phyloP scores from a whole-genome alignment of 768 basidiomycete genomes.

The Mycena filopes region DNA sequence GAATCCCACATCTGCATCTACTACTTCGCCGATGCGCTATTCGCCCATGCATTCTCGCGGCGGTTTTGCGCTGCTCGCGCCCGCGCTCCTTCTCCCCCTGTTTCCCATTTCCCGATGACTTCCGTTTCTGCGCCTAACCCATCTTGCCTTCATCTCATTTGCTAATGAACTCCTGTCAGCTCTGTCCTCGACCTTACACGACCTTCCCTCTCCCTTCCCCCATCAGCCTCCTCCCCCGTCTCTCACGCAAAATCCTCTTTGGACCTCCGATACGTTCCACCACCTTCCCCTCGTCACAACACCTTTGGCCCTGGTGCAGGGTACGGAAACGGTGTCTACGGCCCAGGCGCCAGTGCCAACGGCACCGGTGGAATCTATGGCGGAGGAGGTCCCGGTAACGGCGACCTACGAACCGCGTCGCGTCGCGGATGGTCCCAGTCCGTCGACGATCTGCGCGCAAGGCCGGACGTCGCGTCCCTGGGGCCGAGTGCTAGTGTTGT shows the following conservation, averaged over 20 bases:
- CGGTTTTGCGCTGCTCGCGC: background rate
- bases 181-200: slow-evolving; percentile 33
- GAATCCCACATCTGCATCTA: too few relatives aligned
- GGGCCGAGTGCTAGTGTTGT: background rate
- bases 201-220: slow-evolving; percentile 25
- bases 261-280: slow-evolving; percentile 19
- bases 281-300: slow-evolving; percentile 3
- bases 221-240: background rate
- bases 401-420: slow-evolving; percentile 74
- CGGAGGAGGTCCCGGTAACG: background rate
- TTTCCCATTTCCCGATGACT: background rate
- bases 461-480: slow-evolving; percentile 38
- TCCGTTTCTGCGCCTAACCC: background rate
- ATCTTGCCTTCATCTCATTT: background rate
- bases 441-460: slow-evolving; percentile 78
- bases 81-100: background rate
- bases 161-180: background rate
- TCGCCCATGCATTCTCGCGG: too few relatives aligned
- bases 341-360: background rate
- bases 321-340: slow-evolving; percentile 51
- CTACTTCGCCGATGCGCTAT: too few relatives aligned
- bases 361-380: slow-evolving; percentile 4
- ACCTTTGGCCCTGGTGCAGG: background rate
- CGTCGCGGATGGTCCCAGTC: slow-evolving; percentile 83
- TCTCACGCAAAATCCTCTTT: slow-evolving; percentile 24